Base-by-base conservation (phyloP, 2,329 filamentous ascomycete genomes). In the Claviceps africana region DNA sequence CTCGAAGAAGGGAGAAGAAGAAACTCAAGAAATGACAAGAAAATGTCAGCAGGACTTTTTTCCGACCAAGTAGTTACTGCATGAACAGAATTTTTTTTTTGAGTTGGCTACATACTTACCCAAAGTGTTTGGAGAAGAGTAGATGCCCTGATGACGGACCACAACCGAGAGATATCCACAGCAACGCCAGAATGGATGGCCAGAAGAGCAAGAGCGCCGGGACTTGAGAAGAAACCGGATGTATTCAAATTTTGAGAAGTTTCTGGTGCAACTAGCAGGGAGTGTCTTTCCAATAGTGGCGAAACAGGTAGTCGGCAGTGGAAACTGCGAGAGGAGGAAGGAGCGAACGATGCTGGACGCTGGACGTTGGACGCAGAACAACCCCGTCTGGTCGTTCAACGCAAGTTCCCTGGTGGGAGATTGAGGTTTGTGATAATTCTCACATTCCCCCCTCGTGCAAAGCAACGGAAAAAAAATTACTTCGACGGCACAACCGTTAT, bases 1-100 rank as follows among this genome's bases (percentile, higher is more conserved):
- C 37, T 49, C 47, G 40, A 40, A 37, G 45, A 53, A 37, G 45
- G 43, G 25, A 48, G 44, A 48, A 47, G 51, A 48, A 47, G 50
- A 49, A 45, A 48, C 43, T 49, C 51, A 50, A 46, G 40, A 54
- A 51, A 47, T 9, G 37, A 50, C 50, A 37, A 45, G 49, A 51
- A 37, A 28, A 39, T 30, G 49, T 50, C 48, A 46, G 49, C 21
- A 43, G 53, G 21, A 46, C 43, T 22, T 50, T n/a, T 48, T 37
- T n/a, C n/a, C n/a, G n/a, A n/a, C 37, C 35, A 46, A 48, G 33
- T 30, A 22, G 9, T n/a, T 52, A 22, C n/a, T 39, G 25, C 44
- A 33, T 51, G 21, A 48, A 48, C 44, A 46, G 31, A 30, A 44
- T 42, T 2, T 4, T 15, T 2, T 15, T 35, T 47, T 22, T 30